Evolutionary conservation across 2,329 filamentous ascomycete genomes (phyloP), one percentile per base, ranked within the genome.

Genomic region (Trichoderma koningiopsis): DNA sequence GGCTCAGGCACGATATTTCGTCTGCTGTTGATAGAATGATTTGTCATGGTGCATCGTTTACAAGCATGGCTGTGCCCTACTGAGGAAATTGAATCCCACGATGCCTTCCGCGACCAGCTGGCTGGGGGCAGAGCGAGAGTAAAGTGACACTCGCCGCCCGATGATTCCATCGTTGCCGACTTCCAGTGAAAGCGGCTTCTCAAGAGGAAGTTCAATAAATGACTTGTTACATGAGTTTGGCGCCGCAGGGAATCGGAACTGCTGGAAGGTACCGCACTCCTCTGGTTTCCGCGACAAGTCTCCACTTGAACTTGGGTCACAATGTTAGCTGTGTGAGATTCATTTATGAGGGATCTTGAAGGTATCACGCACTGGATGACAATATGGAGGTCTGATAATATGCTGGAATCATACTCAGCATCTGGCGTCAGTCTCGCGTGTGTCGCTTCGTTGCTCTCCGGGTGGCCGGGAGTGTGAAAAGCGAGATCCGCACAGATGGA

Each of bases 141-240:
- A 78, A 0, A 86, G 64, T 0, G 83, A 84, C 0, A 86, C 83
- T 11, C 83, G 76, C 5, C 83, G 78, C 0, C 84, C 84, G 24
- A 86, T 85, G 63, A 86, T 83, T 11, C 84, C 84, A 10, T 82
- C 75, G 31, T 76, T 75, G 0, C 83, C 83, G 10, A 85, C 82
- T 68, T 81, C 77, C 1, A 85, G 76, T 0, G 80, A 82, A 4
- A 85, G 73, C 0, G 83, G 82, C 0, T 74, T 73, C 3, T 76
- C 73, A 0, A 85, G 74, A 0, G 77, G 72, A 0, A 81, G 70
- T 58, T 83, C 81, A 10, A 82, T 64, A 31, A 75, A 77, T 16
- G 55, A 22, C 8, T 65, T 68, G 4, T 70, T 56, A 7, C 59
- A 67, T 4, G 68, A 55, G 6, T 65, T 47, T 11, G 71, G n/a